Evolutionary conservation across 306 rosid species (phyloP), one percentile per base, ranked within the genome.

Genomic region (Sicyos edulis): DNA sequence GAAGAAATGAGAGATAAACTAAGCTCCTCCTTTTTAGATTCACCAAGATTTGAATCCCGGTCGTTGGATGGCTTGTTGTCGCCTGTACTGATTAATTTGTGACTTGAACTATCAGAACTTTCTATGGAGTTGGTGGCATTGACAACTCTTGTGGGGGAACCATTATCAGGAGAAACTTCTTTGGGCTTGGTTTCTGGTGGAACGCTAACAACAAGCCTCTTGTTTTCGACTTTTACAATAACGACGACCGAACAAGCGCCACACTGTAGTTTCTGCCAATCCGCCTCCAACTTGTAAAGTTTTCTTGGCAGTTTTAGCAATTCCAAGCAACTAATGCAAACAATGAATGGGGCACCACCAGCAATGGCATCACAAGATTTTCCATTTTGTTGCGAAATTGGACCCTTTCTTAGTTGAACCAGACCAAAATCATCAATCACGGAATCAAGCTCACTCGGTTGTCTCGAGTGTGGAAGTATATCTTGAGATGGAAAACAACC

Each of bases 291-390:
- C 69, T 24, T 77, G 52, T 34, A 55, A 74, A 82, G 72, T 42
- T 75, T 85, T 77, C 67, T 75, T 4, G 84, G 88, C n/a, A 85
- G 77, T 80, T 82, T 82, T 64, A 85, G 81, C 73, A 80, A 64
- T 74, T 85, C 84, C 34, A 82, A 80, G 75, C 86, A 85, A 60
- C 68, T 80, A 26, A 40, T 34, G 73, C 88, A 85, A 13, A 80
- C 61, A 22, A 85, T 72, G 79, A 85, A 80, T 8, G 88, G 88
- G 21, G 88, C 84, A 44, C 88, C 88, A 11, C 81, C 79, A 3
- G 77, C 82, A 10, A 85, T 40, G 49, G 86, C 79, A 75, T 53
- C 78, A 37, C 64, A 63, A 75, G 54, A 45, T 44, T 47, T 71
- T 29, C 66, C 64, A 16, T 45, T 29, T 58, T 70, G 61, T 15